Evolutionary conservation across 495 filamentous ascomycete genomes (phyloP).

Genomic region (Cercophora scortea): DNA sequence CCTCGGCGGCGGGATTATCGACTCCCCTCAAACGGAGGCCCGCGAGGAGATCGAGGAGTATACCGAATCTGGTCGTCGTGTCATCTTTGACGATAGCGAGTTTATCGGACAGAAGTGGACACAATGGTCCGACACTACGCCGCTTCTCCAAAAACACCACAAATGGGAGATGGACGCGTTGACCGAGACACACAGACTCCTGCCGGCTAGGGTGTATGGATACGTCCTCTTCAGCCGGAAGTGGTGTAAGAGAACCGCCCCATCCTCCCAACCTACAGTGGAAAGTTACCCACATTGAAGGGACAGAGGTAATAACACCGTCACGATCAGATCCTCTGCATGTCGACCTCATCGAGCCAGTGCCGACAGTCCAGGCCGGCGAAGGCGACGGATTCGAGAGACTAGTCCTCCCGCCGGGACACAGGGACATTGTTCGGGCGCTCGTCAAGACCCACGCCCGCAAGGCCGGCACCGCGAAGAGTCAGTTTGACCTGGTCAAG

Average conservation of each 20-base stretch:
- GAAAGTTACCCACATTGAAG: too few species aligned
- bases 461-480: not conserved
- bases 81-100: too few species aligned
- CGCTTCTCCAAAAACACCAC: too few species aligned
- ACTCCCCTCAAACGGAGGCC: too few species aligned
- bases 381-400: not conserved
- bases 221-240: not conserved
- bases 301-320: not conserved
- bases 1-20: too few species aligned
- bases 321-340: not conserved
- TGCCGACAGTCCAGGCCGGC: not conserved
- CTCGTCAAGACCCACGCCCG: not conserved
- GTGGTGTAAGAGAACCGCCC: not conserved
- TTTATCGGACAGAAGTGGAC: too few species aligned
- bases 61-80: too few species aligned
- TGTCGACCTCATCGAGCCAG: not conserved
- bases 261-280: not conserved
- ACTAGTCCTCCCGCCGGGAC: not conserved
- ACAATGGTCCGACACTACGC: too few species aligned
- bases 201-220: not conserved
- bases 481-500: slow-evolving; percentile 52
- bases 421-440: not conserved
- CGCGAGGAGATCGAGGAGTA: too few species aligned
- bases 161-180: too few species aligned
- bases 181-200: not conserved